These are phyloP conservation scores for Nemania sp. DNA, from an alignment of 2,329 filamentous ascomycete species.

Conservation along the genomic window DNA sequence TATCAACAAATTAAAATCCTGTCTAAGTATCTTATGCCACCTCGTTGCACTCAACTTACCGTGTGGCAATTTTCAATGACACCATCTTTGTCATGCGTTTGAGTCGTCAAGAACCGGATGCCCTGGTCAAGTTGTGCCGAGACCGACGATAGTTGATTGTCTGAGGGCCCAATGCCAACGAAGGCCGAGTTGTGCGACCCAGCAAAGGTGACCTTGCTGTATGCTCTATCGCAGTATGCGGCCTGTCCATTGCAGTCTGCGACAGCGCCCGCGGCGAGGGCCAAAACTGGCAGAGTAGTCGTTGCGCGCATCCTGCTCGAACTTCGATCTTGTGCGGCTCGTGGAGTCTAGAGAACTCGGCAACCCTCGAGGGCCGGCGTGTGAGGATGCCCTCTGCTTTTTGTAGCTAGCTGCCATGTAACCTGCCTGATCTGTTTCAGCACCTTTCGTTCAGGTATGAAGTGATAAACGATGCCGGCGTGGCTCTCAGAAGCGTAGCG, in stretches of 20 bases:
- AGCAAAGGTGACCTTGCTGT: conserved; percentile 63
- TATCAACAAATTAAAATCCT: too few relatives aligned
- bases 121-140: conserved; percentile 62
- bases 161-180: conserved; percentile 54
- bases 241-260: conserved; percentile 59
- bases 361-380: not conserved
- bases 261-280: conserved; percentile 28
- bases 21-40: too few relatives aligned
- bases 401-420: conserved; percentile 6
- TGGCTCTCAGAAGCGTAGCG: conserved; percentile 4
- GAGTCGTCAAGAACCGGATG: conserved; percentile 65
- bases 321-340: not conserved
- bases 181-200: conserved; percentile 70
- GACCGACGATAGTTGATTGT: conserved; percentile 65
- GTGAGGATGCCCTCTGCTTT: not conserved
- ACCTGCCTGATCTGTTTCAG: not conserved
- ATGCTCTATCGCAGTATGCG: conserved; percentile 58
- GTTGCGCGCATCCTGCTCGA: conserved; percentile 16
- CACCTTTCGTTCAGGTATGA: too few relatives aligned
- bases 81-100: conserved; percentile 59
- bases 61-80: conserved; percentile 67
- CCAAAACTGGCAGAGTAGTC: conserved; percentile 25
- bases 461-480: conserved; percentile 4
- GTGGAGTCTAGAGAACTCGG: not conserved
- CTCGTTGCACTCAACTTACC: conserved; percentile 7